phyloP scores from a whole-genome alignment of 1,139 yeast genomes.

The Geotrichum candidum region DNA sequence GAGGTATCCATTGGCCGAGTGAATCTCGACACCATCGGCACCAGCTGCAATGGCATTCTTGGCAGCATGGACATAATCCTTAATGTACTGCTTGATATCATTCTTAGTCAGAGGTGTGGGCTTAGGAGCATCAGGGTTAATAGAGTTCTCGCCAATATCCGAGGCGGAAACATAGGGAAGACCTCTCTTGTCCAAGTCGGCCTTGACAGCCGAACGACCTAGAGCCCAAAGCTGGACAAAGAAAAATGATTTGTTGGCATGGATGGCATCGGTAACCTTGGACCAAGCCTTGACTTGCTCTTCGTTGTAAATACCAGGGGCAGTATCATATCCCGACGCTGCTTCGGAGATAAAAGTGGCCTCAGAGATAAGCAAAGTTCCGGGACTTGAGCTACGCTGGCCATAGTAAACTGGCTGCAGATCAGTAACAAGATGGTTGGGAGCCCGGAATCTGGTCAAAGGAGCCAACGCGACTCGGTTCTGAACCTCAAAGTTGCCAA shows the following conservation, averaged over 20 bases:
- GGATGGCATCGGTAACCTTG: slow-evolving; percentile 35
- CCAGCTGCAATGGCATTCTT: slow-evolving; percentile 49
- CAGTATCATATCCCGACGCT: slow-evolving; percentile 31
- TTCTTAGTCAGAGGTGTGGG: slow-evolving; percentile 36
- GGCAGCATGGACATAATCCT: slow-evolving; percentile 40
- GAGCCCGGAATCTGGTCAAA: slow-evolving; percentile 45
- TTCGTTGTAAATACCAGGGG: slow-evolving; percentile 44
- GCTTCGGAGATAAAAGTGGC: slow-evolving; percentile 38
- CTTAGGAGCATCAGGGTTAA: slow-evolving; percentile 18
- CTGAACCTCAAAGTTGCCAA: slow-evolving; percentile 20
- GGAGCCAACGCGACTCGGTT: slow-evolving; percentile 51
- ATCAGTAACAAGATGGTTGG: slow-evolving; percentile 41
- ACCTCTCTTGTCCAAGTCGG: slow-evolving; percentile 31
- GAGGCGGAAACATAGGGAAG: slow-evolving; percentile 21
- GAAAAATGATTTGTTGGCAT: slow-evolving; percentile 35
- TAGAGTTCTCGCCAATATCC: slow-evolving; percentile 32
- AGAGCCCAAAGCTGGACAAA: slow-evolving; percentile 41
- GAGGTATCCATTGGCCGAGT: slow-evolving; percentile 64
- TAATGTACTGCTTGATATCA: slow-evolving; percentile 38
- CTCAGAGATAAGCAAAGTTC: slow-evolving; percentile 44
- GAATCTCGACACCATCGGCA: slow-evolving; percentile 65
- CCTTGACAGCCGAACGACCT: slow-evolving; percentile 38
- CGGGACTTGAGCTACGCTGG: slow-evolving; percentile 49
- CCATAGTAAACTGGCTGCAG: slow-evolving; percentile 44
- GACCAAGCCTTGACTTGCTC: slow-evolving; percentile 40